Conservation (phyloP, 768 basidiomycete genomes). For the Hemileccinum rubropunctum region DNA sequence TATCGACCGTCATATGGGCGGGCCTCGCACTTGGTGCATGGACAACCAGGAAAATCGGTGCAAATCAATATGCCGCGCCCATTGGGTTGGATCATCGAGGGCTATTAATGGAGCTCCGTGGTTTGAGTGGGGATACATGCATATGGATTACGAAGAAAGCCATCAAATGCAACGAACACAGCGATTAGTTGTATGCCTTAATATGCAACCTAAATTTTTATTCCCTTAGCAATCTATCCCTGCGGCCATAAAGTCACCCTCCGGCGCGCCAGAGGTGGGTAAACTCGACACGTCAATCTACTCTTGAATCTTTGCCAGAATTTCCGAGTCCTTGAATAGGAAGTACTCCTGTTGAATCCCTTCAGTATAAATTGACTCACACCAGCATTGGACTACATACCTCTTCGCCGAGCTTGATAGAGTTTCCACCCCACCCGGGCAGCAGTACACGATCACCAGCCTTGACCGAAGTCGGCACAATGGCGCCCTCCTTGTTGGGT, state of each 20-base stretch:
- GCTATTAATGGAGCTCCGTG: background rate
- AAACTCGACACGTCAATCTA: slow-evolving; percentile 35
- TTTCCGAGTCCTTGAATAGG: slow-evolving; percentile 92
- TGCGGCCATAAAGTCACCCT: background rate
- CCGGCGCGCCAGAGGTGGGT: background rate
- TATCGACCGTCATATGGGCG: too few relatives aligned
- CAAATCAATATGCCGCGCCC: too few relatives aligned
- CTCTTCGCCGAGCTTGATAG: slow-evolving; percentile 96
- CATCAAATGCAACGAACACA: slow-evolving; percentile 22
- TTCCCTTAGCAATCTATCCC: background rate
- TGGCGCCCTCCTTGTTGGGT: slow-evolving; percentile 78
- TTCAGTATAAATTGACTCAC: slow-evolving; percentile 1
- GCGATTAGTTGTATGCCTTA: slow-evolving; percentile 19
- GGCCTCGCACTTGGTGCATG: too few relatives aligned
- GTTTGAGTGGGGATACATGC: slow-evolving; percentile 30
- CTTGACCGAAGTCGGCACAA: slow-evolving; percentile 75
- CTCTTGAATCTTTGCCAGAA: slow-evolving; percentile 95
- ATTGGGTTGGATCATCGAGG: background rate
- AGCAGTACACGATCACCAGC: slow-evolving; percentile 91
- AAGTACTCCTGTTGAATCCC: slow-evolving; percentile 71
- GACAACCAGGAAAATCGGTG: background rate
- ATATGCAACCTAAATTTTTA: slow-evolving; percentile 9
- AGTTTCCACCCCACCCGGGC: slow-evolving; percentile 94
- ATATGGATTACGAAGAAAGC: slow-evolving; percentile 20
- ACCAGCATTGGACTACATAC: slow-evolving; percentile 43